Conservation (phyloP, 192 early-diverging fungal species). For the Coemansia sp. region DNA sequence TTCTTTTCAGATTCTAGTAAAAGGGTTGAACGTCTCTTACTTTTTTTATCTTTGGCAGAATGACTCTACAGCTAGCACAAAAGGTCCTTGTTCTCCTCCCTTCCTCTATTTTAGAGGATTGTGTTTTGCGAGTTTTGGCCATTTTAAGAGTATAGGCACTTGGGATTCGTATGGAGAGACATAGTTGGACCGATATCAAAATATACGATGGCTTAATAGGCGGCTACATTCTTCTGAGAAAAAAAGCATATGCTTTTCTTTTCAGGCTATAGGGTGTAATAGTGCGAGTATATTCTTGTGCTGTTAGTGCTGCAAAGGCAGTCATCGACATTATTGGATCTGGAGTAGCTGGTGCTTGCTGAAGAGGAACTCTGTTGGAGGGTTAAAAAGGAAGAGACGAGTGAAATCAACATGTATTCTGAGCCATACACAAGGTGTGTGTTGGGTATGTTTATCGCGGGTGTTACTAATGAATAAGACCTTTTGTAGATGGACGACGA, state of each 20-base stretch:
- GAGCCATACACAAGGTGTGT: not conserved
- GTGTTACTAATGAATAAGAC: no score
- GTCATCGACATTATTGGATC: not conserved
- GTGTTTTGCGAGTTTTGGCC: not conserved
- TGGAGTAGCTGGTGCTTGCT: not conserved
- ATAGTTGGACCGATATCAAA: not conserved
- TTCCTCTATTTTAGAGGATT: not conserved
- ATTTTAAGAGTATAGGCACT: constrained; percentile 2
- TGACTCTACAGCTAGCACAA: not conserved
- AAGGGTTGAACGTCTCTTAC: constrained; percentile 12
- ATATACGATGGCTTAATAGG: constrained; percentile 17
- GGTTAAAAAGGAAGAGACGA: not conserved
- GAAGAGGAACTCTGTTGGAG: not conserved
- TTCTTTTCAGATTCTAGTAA: constrained; percentile 12
- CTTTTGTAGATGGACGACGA: not conserved
- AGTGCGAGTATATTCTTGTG: not conserved
- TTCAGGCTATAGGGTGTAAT: not conserved
- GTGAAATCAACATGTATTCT: not conserved
- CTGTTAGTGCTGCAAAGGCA: constrained; percentile 11
- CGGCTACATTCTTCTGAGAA: constrained; percentile 11
- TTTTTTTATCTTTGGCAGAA: not conserved
- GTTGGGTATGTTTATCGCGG: not conserved
- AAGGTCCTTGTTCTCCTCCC: not conserved
- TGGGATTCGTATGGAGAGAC: not conserved
- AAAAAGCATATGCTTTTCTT: not conserved